These are phyloP conservation scores for Tricholoma sp. DNA, from an alignment of 768 basidiomycete species.

Conservation along the genomic window DNA sequence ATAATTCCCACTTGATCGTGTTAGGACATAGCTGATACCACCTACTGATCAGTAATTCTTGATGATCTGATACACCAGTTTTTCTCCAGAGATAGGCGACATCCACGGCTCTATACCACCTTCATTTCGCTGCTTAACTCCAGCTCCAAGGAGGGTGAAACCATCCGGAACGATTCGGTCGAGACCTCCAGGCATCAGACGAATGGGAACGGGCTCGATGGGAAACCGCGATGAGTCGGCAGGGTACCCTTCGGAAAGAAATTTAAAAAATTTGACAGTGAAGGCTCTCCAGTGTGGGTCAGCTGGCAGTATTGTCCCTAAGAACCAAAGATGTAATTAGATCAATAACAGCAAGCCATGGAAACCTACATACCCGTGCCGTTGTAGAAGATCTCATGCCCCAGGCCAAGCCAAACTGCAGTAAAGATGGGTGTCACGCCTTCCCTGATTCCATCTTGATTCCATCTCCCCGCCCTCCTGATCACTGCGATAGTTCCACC, in stretches of 20 bases:
- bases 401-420: conserved; percentile 29
- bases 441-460: conserved; percentile 17
- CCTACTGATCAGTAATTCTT: too few species aligned
- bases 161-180: conserved; percentile 21
- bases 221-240: conserved; percentile 16
- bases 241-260: conserved; percentile 17
- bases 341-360: background rate
- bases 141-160: conserved; percentile 23
- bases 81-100: background rate
- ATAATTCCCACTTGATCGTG: too few species aligned
- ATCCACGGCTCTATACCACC: background rate
- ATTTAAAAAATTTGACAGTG: conserved; percentile 27
- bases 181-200: conserved; percentile 30
- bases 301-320: conserved; percentile 20
- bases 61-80: conserved; percentile 1
- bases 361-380: conserved; percentile 15
- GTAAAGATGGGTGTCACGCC: conserved; percentile 24
- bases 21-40: too few species aligned
- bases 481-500: conserved; percentile 28
- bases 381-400: conserved; percentile 26
- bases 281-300: conserved; percentile 21
- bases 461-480: conserved; percentile 12
- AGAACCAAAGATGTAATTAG: background rate
- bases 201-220: conserved; percentile 21
- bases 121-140: conserved; percentile 8